These are phyloP conservation scores for Pythium aquatile DNA, from an alignment of 352 stramenopile species.

Conservation along the genomic window DNA sequence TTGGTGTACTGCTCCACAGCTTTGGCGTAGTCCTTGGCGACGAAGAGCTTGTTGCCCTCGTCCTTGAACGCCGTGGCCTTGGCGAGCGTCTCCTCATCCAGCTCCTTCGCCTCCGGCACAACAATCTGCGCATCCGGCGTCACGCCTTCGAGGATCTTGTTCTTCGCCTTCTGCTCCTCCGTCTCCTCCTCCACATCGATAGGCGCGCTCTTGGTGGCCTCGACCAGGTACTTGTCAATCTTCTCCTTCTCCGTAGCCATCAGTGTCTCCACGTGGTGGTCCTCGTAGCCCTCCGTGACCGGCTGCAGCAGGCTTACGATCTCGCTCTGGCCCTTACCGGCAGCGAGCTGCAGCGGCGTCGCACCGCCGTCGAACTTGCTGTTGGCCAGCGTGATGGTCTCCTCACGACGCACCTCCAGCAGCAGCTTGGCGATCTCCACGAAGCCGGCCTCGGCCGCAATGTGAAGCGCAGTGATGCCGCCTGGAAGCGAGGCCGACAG, in stretches of 20 bases:
- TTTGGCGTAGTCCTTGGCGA: constrained; percentile 54
- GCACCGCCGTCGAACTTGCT: constrained; percentile 53
- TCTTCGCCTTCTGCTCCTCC: constrained; percentile 39
- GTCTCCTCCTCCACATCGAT: constrained; percentile 34
- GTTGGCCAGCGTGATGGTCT: constrained; percentile 54
- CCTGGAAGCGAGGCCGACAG: constrained; percentile 53
- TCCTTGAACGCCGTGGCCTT: constrained; percentile 60
- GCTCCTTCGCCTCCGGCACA: constrained; percentile 38
- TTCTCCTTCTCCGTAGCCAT: constrained; percentile 64
- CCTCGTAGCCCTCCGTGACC: constrained; percentile 60
- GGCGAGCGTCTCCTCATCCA: constrained; percentile 37
- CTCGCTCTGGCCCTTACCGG: constrained; percentile 65
- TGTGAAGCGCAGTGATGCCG: constrained; percentile 70
- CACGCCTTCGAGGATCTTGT: constrained; percentile 37
- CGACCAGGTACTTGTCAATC: constrained; percentile 55
- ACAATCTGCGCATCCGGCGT: constrained; percentile 47
- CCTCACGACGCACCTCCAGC: constrained; percentile 42
- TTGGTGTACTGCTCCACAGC: constrained; percentile 63
- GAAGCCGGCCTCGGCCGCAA: constrained; percentile 74
- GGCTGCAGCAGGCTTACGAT: constrained; percentile 66
- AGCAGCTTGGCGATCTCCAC: constrained; percentile 59
- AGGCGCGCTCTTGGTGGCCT: constrained; percentile 43
- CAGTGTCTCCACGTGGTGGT: constrained; percentile 47
- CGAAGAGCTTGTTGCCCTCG: constrained; percentile 66
- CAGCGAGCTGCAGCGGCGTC: constrained; percentile 70